Conservation (phyloP, 257 asterid species). For the Henckelia pumila region DNA sequence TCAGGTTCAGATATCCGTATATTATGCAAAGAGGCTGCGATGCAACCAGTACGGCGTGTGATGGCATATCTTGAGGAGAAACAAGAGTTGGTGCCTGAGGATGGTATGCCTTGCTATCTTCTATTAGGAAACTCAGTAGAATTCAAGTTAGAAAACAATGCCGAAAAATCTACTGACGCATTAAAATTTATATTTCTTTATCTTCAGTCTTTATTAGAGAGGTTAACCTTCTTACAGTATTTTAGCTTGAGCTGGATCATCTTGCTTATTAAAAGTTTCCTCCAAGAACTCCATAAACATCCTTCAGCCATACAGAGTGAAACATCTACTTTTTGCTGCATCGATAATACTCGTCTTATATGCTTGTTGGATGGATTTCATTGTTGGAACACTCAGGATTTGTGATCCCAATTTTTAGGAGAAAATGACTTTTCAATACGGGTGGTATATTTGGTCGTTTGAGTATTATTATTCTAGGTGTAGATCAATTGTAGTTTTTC, state of each 20-base stretch:
- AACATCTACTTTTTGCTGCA: background rate
- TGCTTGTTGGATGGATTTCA: background rate
- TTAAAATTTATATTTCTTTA: background rate
- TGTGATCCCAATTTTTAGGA: too few relatives aligned
- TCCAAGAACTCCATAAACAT: background rate
- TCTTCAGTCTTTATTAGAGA: background rate
- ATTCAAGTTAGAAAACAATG: background rate
- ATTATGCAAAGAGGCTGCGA: conserved; percentile 95
- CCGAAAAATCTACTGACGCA: background rate
- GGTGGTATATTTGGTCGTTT: too few relatives aligned
- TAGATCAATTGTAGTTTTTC: too few relatives aligned
- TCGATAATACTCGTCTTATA: too few relatives aligned
- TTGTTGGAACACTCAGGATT: background rate
- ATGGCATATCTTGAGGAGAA: conserved; percentile 74
- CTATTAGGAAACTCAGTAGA: background rate
- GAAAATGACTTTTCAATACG: too few relatives aligned
- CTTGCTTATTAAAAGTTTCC: background rate
- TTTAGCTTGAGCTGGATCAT: background rate
- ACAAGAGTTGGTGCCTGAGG: conserved; percentile 67
- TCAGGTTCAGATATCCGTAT: conserved; percentile 96
- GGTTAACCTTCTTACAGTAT: background rate
- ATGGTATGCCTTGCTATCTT: conserved; percentile 49
- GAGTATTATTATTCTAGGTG: too few relatives aligned
- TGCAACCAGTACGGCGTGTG: conserved; percentile 88
- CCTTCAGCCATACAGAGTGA: background rate